Base-by-base conservation (phyloP, 2,329 filamentous ascomycete species). In the Aspergillus uvarum region DNA sequence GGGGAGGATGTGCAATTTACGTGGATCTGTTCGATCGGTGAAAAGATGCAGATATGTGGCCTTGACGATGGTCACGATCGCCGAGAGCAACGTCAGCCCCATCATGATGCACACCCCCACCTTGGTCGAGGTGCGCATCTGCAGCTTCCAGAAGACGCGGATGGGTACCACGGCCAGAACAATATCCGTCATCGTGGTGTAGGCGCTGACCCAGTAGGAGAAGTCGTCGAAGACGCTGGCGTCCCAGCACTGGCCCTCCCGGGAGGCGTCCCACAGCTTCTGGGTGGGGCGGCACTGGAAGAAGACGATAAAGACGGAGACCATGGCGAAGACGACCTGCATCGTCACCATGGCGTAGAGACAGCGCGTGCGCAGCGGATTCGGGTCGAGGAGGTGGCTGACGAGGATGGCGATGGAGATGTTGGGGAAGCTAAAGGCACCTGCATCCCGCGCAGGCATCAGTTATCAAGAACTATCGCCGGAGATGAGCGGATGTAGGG, bases 381-480 rank as follows among this genome's bases (percentile, higher is more conserved):
- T 68, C 6, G 66, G 69, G 47, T 70, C 69, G 1, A 72, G 65
- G 3, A 72, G 62, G 42, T 70, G 53, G 21, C 59, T 62, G 38
- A 70, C 60, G 16, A 71, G 64, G 21, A 71, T 69, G 6, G 69
- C 62, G 59, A 70, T 70, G 16, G 67, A 65, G 53, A 71, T 70
- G 56, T 71, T 71, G 32, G 69, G 70, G 47, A 71, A 70, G 55
- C 68, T 70, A 53, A 67, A 72, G 21, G 68, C 35, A 32, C 52
- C 58, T 59, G 48, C 16, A 35, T 12, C 12, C 32, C 12, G 4
- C 12, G 12, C 2, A 6, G 10, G 32, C 11, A 35, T 35, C 32
- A 35, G 32, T 16, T 16, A 29, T 29, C 26, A 29, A 35, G 32
- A 35, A 35, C 7, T 11, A 16, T 8, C 16, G 3, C 47, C 14